Evolutionary conservation across 257 asterid genomes (phyloP).

Genomic region (Paraleonurus japonicus): DNA sequence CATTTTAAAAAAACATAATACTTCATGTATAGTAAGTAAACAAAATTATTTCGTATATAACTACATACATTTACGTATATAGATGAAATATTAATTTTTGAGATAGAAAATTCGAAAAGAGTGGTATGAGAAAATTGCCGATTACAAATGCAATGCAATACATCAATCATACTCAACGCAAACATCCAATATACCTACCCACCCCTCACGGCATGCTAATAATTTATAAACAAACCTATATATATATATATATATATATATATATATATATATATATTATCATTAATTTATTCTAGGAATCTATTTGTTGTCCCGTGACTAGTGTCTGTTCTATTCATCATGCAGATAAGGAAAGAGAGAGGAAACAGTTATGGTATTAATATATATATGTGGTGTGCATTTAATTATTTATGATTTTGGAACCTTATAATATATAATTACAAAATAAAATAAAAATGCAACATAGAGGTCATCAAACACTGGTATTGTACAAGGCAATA

Average conservation of each 20-base stretch:
- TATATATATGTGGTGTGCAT: neutral
- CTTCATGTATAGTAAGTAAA: too few relatives aligned
- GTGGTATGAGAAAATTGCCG: too few relatives aligned
- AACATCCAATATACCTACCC: slow-evolving; percentile 12
- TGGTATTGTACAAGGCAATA: too few relatives aligned
- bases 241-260: neutral
- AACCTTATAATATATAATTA: neutral
- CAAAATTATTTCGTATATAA: too few relatives aligned
- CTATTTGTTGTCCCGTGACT: neutral
- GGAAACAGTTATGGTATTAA: neutral
- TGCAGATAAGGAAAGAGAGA: neutral
- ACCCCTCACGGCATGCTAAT: slow-evolving; percentile 19
- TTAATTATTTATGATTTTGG: neutral
- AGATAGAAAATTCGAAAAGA: too few relatives aligned
- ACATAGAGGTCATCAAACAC: too few relatives aligned
- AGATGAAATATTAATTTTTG: neutral
- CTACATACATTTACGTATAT: too few relatives aligned
- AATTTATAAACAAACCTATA: neutral
- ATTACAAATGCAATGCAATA: slow-evolving; percentile 14
- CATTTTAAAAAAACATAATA: too few relatives aligned
- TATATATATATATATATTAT: neutral
- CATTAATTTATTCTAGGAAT: neutral
- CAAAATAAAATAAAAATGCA: too few relatives aligned
- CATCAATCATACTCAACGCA: neutral
- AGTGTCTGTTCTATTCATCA: neutral